Evolutionary conservation across 1,284 basidiomycete genomes (phyloP).

Genomic region (Leccinum subspadiceum): DNA sequence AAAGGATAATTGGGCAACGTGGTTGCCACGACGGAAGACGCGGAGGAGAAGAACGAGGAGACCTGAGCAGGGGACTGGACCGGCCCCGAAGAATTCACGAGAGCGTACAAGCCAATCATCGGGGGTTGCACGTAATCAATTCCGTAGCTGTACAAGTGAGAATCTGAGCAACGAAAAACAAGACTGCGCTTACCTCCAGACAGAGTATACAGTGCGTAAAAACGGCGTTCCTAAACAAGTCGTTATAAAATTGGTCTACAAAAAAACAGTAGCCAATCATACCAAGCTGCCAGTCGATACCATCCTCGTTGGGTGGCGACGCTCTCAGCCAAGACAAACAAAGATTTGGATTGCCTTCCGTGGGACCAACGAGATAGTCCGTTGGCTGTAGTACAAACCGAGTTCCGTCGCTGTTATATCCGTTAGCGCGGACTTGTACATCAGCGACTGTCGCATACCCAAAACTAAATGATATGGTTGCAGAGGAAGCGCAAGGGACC

Average conservation of each 20-base stretch:
- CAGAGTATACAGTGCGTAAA: constrained; percentile 76
- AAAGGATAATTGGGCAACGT: constrained; percentile 76
- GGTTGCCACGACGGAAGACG: constrained; percentile 65
- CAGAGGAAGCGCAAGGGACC: constrained; percentile 71
- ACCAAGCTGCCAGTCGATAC: constrained; percentile 87
- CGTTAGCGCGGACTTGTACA: constrained; percentile 2
- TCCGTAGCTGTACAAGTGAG: constrained; percentile 53
- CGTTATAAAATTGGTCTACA: background rate
- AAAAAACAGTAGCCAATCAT: background rate
- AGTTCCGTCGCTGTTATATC: constrained; percentile 21
- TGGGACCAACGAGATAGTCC: constrained; percentile 81
- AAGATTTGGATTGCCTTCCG: constrained; percentile 59
- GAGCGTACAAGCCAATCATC: constrained; percentile 68
- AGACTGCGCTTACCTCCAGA: constrained; percentile 61
- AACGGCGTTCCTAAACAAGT: constrained; percentile 62
- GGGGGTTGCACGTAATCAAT: constrained; percentile 71
- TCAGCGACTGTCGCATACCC: constrained; percentile 44
- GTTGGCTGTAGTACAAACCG: constrained; percentile 59
- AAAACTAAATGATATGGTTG: constrained; percentile 72
- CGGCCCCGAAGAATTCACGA: constrained; percentile 45
- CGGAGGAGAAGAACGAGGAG: constrained; percentile 56
- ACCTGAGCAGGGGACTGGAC: constrained; percentile 43
- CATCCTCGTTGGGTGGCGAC: constrained; percentile 63
- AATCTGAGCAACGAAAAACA: constrained; percentile 3
- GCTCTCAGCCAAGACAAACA: constrained; percentile 85